These are phyloP conservation scores for Platismatia glauca DNA, from an alignment of 495 filamentous ascomycete genomes.

Conservation along the genomic window DNA sequence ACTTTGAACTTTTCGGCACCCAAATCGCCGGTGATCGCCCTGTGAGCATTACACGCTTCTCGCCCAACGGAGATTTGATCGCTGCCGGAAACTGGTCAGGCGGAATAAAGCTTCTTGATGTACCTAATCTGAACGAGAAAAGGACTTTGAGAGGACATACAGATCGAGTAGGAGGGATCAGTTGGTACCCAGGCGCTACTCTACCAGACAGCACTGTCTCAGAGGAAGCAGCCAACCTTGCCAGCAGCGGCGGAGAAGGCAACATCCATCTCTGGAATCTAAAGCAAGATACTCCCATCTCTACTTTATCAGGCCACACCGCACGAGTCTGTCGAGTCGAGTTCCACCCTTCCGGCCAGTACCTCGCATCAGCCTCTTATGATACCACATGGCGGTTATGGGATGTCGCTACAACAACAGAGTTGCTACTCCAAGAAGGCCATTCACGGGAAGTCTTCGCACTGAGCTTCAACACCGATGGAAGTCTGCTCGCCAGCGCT, in stretches of 20 bases:
- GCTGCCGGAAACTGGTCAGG: slow-evolving; percentile 90
- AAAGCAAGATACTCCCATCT: slow-evolving; percentile 68
- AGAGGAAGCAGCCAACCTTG: slow-evolving; percentile 67
- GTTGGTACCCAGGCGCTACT: slow-evolving; percentile 84
- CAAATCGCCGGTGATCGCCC: slow-evolving; percentile 87
- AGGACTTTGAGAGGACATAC: slow-evolving; percentile 69
- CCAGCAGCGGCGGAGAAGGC: slow-evolving; percentile 85
- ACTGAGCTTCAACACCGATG: slow-evolving; percentile 80
- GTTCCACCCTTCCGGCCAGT: slow-evolving; percentile 86
- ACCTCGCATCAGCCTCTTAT: slow-evolving; percentile 86
- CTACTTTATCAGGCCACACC: slow-evolving; percentile 76
- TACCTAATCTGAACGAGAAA: slow-evolving; percentile 73
- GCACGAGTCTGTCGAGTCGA: slow-evolving; percentile 85
- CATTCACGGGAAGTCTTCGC: slow-evolving; percentile 88
- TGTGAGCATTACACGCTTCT: slow-evolving; percentile 81
- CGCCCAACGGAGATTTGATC: slow-evolving; percentile 72
- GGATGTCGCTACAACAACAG: slow-evolving; percentile 78
- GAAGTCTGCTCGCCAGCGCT: slow-evolving; percentile 79
- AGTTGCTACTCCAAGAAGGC: slow-evolving; percentile 86
- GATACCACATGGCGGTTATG: slow-evolving; percentile 97
- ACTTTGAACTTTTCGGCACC: slow-evolving; percentile 82
- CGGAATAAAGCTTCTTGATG: slow-evolving; percentile 71
- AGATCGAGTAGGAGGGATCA: slow-evolving; percentile 78
- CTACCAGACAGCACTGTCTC: slow-evolving; percentile 60
- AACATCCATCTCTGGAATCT: slow-evolving; percentile 87